Evolutionary conservation across 805 yeast species (phyloP).

Genomic region (Pichia cabralensis): DNA sequence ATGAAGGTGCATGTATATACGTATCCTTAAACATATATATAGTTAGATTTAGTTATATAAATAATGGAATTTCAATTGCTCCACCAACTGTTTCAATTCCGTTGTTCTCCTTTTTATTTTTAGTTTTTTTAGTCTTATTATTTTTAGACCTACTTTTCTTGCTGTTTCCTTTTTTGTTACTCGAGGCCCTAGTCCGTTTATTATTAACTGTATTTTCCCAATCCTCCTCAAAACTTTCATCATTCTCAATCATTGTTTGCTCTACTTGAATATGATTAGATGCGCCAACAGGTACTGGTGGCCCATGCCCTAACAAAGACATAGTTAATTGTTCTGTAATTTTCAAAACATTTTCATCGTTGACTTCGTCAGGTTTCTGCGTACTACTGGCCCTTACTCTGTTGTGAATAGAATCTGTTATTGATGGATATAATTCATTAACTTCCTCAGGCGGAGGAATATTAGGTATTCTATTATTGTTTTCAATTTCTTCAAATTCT

Average conservation of each 20-base stretch:
- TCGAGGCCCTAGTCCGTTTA: constrained; percentile 2
- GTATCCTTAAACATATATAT: too few species aligned
- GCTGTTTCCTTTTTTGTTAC: constrained; percentile 6
- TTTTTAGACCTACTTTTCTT: constrained; percentile 4
- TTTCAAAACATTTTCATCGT: constrained; percentile 8
- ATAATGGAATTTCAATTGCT: constrained; percentile 36
- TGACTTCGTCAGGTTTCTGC: too few species aligned
- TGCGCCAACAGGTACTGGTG: neutral
- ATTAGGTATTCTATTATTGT: neutral
- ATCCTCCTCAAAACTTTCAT: too few species aligned
- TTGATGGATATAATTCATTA: neutral
- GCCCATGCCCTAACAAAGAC: constrained; percentile 15
- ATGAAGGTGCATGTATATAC: too few species aligned
- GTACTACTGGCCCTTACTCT: neutral
- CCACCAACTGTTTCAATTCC: constrained; percentile 31
- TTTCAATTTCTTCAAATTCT: constrained; percentile 7
- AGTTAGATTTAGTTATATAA: too few species aligned
- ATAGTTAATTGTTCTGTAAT: constrained; percentile 20
- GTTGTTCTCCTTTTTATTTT: constrained; percentile 12
- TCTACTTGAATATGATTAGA: constrained; percentile 4
- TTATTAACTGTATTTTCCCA: neutral
- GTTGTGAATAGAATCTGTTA: neutral
- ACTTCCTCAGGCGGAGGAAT: neutral
- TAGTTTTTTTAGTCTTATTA: constrained; percentile 5
- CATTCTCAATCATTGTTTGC: constrained; percentile 3